phyloP scores from a whole-genome alignment of 768 basidiomycete genomes.

The Psilocybe azurescens region DNA sequence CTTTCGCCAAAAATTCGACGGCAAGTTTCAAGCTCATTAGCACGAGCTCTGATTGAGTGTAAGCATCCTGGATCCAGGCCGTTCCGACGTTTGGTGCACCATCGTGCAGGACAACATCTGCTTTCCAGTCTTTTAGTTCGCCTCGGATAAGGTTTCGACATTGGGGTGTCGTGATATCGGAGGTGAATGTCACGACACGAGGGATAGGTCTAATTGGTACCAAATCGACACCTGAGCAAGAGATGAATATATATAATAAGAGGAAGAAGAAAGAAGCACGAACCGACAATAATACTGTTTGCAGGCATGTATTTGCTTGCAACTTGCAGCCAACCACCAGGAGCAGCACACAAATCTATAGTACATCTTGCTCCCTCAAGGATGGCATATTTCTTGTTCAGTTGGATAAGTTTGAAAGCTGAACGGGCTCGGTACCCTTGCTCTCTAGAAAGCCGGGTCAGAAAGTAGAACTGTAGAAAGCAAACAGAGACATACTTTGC shows the following conservation, averaged over 20 bases:
- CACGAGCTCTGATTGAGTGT: constrained; percentile 95
- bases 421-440: constrained; percentile 99
- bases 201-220: constrained; percentile 97
- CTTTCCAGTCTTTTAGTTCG: constrained; percentile 98
- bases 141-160: constrained; percentile 87
- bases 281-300: constrained; percentile 90
- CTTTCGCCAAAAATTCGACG: constrained; percentile 91
- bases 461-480: constrained; percentile 7
- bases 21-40: constrained; percentile 95
- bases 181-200: constrained; percentile 86
- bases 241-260: constrained; percentile 13
- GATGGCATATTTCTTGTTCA: constrained; percentile 97
- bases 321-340: constrained; percentile 99
- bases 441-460: constrained; percentile 61
- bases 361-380: constrained; percentile 89
- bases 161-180: constrained; percentile 92
- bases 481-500: constrained; percentile 64
- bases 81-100: constrained; percentile 99
- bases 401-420: constrained; percentile 97
- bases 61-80: constrained; percentile 99
- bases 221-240: constrained; percentile 82
- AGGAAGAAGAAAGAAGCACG: constrained; percentile 6
- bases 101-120: constrained; percentile 97
- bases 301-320: constrained; percentile 97
- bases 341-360: constrained; percentile 98